Evolutionary conservation across 2,329 filamentous ascomycete genomes (phyloP).

Genomic region (Penicillium nordicum): DNA sequence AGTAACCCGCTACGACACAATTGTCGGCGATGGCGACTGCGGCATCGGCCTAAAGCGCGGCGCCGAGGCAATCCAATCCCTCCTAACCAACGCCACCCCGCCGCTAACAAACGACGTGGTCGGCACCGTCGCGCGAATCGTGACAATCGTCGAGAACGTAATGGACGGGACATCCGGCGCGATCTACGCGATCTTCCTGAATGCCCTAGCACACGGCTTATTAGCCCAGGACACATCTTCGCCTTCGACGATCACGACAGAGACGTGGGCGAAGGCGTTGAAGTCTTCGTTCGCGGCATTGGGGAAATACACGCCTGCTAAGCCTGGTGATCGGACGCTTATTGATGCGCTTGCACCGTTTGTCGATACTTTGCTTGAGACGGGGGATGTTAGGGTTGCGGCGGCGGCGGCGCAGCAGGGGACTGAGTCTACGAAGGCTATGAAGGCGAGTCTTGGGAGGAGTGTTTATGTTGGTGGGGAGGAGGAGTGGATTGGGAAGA

Average conservation of each 20-base stretch:
- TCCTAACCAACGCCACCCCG: constrained; percentile 39
- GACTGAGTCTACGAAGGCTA: constrained; percentile 81
- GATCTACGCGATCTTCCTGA: constrained; percentile 84
- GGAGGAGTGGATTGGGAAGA: constrained; percentile 62
- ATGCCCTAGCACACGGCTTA: constrained; percentile 71
- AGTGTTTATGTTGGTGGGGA: constrained; percentile 76
- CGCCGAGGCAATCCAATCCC: constrained; percentile 61
- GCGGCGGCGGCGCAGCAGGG: constrained; percentile 71
- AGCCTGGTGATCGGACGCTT: constrained; percentile 82
- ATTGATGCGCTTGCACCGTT: constrained; percentile 90
- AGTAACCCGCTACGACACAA: constrained; percentile 68
- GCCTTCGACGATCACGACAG: constrained; percentile 45
- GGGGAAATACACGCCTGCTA: constrained; percentile 81
- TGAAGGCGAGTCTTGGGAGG: constrained; percentile 83
- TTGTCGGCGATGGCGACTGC: constrained; percentile 88
- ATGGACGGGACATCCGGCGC: constrained; percentile 78
- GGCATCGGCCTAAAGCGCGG: constrained; percentile 82
- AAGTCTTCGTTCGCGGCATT: constrained; percentile 68
- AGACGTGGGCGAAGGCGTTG: constrained; percentile 65
- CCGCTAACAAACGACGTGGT: constrained; percentile 56
- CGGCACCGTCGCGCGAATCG: constrained; percentile 58
- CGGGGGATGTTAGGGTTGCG: constrained; percentile 66
- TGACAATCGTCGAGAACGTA: constrained; percentile 61
- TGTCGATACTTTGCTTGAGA: constrained; percentile 65
- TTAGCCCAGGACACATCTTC: constrained; percentile 51